Evolutionary conservation across 2,329 filamentous ascomycete genomes (phyloP).

Genomic region (Aureobasidium musti): DNA sequence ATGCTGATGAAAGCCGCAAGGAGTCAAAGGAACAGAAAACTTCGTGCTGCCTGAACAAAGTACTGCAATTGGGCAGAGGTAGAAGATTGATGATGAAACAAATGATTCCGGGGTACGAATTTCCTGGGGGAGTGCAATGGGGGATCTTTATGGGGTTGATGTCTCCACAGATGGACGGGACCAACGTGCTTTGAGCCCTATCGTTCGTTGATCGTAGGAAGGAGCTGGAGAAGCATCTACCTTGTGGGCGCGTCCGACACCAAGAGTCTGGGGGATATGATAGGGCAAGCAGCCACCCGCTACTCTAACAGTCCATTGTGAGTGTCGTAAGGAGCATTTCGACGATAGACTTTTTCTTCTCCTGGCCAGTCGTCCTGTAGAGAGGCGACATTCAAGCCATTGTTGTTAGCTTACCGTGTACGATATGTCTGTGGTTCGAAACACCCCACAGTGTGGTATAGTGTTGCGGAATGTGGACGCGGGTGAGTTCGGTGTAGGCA

Average conservation of each 20-base stretch:
- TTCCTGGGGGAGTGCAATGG: constrained; percentile 1
- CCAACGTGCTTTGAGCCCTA: not conserved
- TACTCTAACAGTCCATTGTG: not conserved
- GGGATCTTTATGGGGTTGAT: constrained; percentile 11
- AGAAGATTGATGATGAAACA: too few species aligned
- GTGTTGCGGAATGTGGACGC: constrained; percentile 1
- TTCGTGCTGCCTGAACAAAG: too few species aligned
- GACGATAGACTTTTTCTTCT: not conserved
- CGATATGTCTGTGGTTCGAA: not conserved
- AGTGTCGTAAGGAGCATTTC: not conserved
- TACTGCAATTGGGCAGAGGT: not conserved
- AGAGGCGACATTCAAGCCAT: not conserved
- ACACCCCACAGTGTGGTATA: not conserved
- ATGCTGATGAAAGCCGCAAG: not conserved
- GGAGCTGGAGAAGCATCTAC: not conserved
- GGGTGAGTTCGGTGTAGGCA: constrained; percentile 5
- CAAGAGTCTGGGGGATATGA: not conserved
- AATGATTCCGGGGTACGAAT: not conserved
- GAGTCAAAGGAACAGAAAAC: not conserved
- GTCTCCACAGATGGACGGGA: not conserved
- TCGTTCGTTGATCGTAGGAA: not conserved
- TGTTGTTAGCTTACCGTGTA: not conserved
- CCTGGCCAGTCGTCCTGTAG: not conserved
- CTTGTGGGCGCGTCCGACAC: constrained; percentile 9
- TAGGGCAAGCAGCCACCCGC: not conserved